phyloP scores from a whole-genome alignment of 2,329 filamentous ascomycete genomes.

The Pyrenophora graminea region DNA sequence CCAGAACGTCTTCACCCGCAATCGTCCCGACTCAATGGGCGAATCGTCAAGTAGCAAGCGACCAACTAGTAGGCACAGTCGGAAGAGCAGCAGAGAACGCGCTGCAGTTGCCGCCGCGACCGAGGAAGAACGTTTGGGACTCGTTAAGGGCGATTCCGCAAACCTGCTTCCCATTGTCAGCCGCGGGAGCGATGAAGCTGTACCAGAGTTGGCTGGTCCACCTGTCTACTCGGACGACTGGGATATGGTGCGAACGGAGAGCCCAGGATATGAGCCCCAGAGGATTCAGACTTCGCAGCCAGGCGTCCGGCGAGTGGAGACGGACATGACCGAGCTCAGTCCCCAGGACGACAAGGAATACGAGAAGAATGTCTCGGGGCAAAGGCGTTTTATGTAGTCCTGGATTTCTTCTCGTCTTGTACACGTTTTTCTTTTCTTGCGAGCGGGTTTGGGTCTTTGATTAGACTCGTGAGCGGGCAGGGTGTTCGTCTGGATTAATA shows the following conservation, averaged over 20 bases:
- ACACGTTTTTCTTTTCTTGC: too few relatives aligned
- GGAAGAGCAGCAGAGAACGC: constrained; percentile 41
- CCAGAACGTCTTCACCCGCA: constrained; percentile 75
- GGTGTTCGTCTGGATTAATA: too few relatives aligned
- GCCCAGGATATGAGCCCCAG: constrained; percentile 16
- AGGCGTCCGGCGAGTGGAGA: constrained; percentile 13
- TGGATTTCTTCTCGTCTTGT: not conserved
- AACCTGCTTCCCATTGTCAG: constrained; percentile 36
- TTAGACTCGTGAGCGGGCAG: too few relatives aligned
- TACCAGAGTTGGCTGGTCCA: constrained; percentile 13
- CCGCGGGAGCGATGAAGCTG: constrained; percentile 18
- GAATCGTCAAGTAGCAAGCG: constrained; percentile 22
- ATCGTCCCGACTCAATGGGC: constrained; percentile 35
- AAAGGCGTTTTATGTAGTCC: not conserved
- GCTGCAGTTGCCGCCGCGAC: constrained; percentile 60
- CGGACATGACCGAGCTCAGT: constrained; percentile 7
- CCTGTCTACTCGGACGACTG: constrained; percentile 23
- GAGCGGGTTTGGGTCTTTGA: too few relatives aligned
- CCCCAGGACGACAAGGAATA: constrained; percentile 12
- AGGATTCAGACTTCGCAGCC: not conserved
- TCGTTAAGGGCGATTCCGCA: constrained; percentile 73
- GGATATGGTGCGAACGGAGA: constrained; percentile 14
- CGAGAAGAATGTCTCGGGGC: constrained; percentile 3
- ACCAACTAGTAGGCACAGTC: constrained; percentile 35
- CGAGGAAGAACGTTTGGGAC: constrained; percentile 80